Percentiles rank a stretch among this genome's conserved stretches.
These are phyloP conservation scores for Trichophyton benhamiae DNA, from an alignment of 2,329 filamentous ascomycete species.

Conservation along the genomic window DNA sequence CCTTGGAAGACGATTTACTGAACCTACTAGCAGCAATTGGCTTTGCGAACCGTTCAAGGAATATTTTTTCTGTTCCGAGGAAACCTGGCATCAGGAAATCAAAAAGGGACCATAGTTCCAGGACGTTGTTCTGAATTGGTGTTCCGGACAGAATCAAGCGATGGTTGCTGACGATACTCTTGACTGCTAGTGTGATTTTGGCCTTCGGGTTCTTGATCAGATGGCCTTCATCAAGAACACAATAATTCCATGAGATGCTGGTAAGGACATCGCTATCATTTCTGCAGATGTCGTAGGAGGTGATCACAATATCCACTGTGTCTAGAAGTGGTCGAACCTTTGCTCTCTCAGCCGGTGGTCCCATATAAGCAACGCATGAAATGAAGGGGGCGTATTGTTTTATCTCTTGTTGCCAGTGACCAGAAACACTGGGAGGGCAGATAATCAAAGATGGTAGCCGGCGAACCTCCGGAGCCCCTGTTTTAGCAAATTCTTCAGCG, in stretches of 20 bases:
- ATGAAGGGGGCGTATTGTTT: constrained; percentile 92
- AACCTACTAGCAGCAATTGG: constrained; percentile 89
- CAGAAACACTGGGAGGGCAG: constrained; percentile 88
- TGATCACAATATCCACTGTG: constrained; percentile 83
- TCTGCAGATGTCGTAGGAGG: constrained; percentile 93
- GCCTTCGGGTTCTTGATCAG: constrained; percentile 98
- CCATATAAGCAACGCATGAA: constrained; percentile 78
- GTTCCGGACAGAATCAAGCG: constrained; percentile 92
- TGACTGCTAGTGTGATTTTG: constrained; percentile 88
- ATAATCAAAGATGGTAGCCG: constrained; percentile 84
- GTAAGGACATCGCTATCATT: constrained; percentile 83
- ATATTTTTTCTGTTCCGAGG: constrained; percentile 91
- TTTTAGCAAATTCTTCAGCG: constrained; percentile 78
- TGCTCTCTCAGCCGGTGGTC: constrained; percentile 68
- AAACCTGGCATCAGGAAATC: constrained; percentile 99
- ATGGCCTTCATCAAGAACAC: constrained; percentile 92
- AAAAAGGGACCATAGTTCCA: constrained; percentile 95
- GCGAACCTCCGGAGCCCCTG: constrained; percentile 62
- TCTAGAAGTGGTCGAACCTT: constrained; percentile 57
- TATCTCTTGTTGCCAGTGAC: constrained; percentile 98
- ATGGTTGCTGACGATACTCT: constrained; percentile 80
- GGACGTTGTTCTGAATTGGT: constrained; percentile 93
- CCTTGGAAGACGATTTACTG: constrained; percentile 94
- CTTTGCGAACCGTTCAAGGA: constrained; percentile 86
- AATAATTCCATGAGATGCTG: constrained; percentile 89